Evolutionary conservation across 768 basidiomycete genomes (phyloP).

Genomic region (Calocybe cyanea): DNA sequence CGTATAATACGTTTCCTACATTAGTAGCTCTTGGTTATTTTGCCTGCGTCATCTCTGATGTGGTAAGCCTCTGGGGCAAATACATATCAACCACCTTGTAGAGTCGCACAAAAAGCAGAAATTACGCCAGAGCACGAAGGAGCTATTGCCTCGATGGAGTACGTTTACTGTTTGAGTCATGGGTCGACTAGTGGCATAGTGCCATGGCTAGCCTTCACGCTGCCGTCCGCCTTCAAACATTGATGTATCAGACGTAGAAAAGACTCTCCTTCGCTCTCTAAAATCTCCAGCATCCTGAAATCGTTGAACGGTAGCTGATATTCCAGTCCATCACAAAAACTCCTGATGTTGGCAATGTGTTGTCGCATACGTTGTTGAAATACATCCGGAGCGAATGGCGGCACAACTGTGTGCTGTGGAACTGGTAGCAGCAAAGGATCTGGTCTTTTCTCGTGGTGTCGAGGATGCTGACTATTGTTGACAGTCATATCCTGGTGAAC

Average conservation of each 20-base stretch:
- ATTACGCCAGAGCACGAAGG: too few species aligned
- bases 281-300: slow-evolving; percentile 35
- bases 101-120: too few species aligned
- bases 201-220: slow-evolving; percentile 11
- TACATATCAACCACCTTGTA: too few species aligned
- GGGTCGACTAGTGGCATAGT: too few species aligned
- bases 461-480: neutral
- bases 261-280: slow-evolving; percentile 37
- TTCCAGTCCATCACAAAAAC: slow-evolving; percentile 43
- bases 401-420: neutral
- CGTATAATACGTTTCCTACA: too few species aligned
- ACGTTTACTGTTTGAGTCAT: too few species aligned
- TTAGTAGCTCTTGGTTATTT: too few species aligned
- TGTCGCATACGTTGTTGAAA: slow-evolving; percentile 36
- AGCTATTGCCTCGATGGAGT: too few species aligned
- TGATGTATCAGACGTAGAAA: slow-evolving; percentile 36
- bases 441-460: neutral
- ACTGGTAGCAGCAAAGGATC: neutral
- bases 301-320: slow-evolving; percentile 46
- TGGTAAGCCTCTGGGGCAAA: too few species aligned
- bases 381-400: slow-evolving; percentile 16
- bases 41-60: too few species aligned
- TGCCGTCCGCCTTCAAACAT: slow-evolving; percentile 38
- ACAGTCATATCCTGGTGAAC: neutral
- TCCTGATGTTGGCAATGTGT: slow-evolving; percentile 39